phyloP scores from a whole-genome alignment of 2,329 filamentous ascomycete species.

The Aspergillus oerlinghausenensis region DNA sequence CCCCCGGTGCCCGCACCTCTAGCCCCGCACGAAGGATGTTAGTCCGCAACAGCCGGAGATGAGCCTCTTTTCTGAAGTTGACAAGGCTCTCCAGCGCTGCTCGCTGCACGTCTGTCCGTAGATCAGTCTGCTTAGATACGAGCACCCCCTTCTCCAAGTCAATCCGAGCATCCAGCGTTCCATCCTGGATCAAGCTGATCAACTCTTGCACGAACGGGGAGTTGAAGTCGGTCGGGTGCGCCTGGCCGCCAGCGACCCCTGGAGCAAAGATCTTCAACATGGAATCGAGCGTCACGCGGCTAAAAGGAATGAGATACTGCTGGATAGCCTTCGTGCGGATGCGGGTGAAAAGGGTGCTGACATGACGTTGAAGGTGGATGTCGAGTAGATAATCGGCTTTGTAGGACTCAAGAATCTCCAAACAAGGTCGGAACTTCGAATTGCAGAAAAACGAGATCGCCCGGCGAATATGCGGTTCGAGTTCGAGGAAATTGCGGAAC shows the following conservation, averaged over 20 bases:
- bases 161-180: constrained; percentile 70
- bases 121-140: constrained; percentile 63
- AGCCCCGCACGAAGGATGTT: constrained; percentile 71
- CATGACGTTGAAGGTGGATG: constrained; percentile 72
- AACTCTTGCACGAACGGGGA: constrained; percentile 58
- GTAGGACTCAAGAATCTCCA: constrained; percentile 77
- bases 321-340: constrained; percentile 90
- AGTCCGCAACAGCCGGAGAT: constrained; percentile 72
- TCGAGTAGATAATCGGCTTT: constrained; percentile 86
- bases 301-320: constrained; percentile 89
- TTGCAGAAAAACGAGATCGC: constrained; percentile 86
- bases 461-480: constrained; percentile 89
- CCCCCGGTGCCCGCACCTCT: constrained; percentile 52
- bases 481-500: constrained; percentile 84
- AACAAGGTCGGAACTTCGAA: constrained; percentile 80
- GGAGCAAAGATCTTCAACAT: constrained; percentile 72
- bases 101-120: constrained; percentile 65
- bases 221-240: constrained; percentile 57
- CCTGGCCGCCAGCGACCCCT: constrained; percentile 34
- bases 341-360: constrained; percentile 63
- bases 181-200: constrained; percentile 68
- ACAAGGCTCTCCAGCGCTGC: constrained; percentile 64
- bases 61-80: constrained; percentile 68
- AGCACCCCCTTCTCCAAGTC: constrained; percentile 80
- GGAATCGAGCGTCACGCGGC: constrained; percentile 73